Base-by-base conservation (phyloP, 1,284 basidiomycete species). In the Ganoderma meredithae region DNA sequence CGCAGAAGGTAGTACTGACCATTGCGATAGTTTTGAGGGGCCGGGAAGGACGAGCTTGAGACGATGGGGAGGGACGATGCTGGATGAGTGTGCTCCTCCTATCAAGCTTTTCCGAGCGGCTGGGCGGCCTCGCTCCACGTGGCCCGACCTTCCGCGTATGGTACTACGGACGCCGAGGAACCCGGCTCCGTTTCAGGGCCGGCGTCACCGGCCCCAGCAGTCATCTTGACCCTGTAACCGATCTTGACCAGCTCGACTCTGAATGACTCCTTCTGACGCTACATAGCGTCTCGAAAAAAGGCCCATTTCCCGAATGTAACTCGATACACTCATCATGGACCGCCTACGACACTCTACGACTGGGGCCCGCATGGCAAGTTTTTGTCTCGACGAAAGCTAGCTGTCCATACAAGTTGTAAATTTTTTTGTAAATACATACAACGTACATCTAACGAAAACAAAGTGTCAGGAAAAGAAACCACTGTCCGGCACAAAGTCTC, bases 1-100 rank as follows among this genome's bases (percentile, higher is more conserved):
- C 58, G 49, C 13, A 47, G 64, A 63, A 67, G 33, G 68, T 60
- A 58, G 59, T 60, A 72, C 75, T 72, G 67, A 76, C 74, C 75
- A 76, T 76, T 76, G 63, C 43, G 63, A 70, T 62, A 60, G 61
- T 40, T 67, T 70, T 64, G 64, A 59, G 66, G 68, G 60, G 68
- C 69, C 68, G 53, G 63, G 40, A 62, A 61, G 60, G 66, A 40
- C 60, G 69, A 60, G 59, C 64, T 69, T 64, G 68, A 69, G 64
- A 67, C 59, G 66, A 63, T 66, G 64, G 63, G 64, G 60, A 59
- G 47, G 61, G 67, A 69, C 59, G 44, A 31, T 58, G 65, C 60
- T 67, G 69, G 66, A 67, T 40, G 67, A 65, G 63, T 22, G 52
- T 55, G 25, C 56, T 60, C 36, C 56, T 60, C 36, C 36, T 44